phyloP scores from a whole-genome alignment of 192 early-diverging fungal species.

The Coemansia javaensis region DNA sequence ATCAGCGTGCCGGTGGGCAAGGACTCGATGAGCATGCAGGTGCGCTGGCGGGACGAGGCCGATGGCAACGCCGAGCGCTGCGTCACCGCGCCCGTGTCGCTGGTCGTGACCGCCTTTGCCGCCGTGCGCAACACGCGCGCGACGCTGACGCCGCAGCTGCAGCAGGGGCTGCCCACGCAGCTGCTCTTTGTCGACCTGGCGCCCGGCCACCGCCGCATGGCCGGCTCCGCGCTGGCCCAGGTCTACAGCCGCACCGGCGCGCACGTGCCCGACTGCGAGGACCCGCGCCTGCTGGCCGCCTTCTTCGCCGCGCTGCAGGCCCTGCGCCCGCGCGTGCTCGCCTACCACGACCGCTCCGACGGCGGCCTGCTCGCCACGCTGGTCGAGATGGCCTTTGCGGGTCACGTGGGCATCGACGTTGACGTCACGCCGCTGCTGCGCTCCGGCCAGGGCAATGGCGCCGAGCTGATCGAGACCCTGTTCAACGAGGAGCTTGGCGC shows the following conservation, averaged over 20 bases:
- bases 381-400: slow-evolving; percentile 95
- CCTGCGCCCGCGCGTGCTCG: slow-evolving; percentile 57
- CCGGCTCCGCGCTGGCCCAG: slow-evolving; percentile 92
- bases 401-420: slow-evolving; percentile 75
- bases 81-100: slow-evolving; percentile 86
- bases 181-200: slow-evolving; percentile 88
- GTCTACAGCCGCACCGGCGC: slow-evolving; percentile 78
- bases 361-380: slow-evolving; percentile 93
- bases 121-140: slow-evolving; percentile 79
- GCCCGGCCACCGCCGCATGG: slow-evolving; percentile 76
- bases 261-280: slow-evolving; percentile 83
- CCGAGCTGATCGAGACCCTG: slow-evolving; percentile 57
- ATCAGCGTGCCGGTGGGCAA: slow-evolving; percentile 97
- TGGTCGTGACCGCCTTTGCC: slow-evolving; percentile 91
- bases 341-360: slow-evolving; percentile 99
- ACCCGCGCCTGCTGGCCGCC: slow-evolving; percentile 58
- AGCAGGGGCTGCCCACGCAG: slow-evolving; percentile 9
- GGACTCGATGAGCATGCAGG: slow-evolving; percentile 99
- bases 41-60: slow-evolving; percentile 68
- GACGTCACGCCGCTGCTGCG: slow-evolving; percentile 53
- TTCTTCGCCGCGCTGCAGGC: slow-evolving; percentile 78
- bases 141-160: slow-evolving; percentile 88
- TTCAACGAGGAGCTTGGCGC: slow-evolving; percentile 98
- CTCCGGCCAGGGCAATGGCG: slow-evolving; percentile 31
- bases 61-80: slow-evolving; percentile 20